Base-by-base conservation (phyloP, 208 protist species). In the Trypanosoma avium region DNA sequence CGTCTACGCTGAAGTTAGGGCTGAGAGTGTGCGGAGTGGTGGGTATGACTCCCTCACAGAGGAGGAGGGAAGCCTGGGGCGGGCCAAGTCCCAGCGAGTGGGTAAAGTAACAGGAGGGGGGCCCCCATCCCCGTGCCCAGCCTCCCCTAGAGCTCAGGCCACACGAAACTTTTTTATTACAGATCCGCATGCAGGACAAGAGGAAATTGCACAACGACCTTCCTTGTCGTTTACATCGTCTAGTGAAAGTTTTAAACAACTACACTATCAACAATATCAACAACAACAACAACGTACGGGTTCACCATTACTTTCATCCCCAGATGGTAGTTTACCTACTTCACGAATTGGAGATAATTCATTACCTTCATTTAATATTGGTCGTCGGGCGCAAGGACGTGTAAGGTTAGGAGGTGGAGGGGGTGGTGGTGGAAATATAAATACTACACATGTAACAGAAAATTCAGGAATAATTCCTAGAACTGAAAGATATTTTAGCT, bases 91-190 rank as follows among this genome's bases (percentile, higher is more conserved):
- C 38, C 47, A n/a, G n/a, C n/a, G n/a, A n/a, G n/a, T n/a, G n/a
- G n/a, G 61, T 40, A 35, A 33, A 43, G 26, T 43, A 17, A 12
- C 32, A 30, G 60, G 27, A 54, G 61, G n/a, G 1, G 2, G 0
- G 53, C 21, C 66, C 4, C 27, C 49, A 12, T 55, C 30, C 40
- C 33, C 49, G 13, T 26, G 2, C 7, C 0, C 15, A 43, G 10
- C 13, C 42, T 26, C n/a, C 13, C 15, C 29, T 38, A 30, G 24
- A 42, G 8, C 62, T 12, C 15, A 27, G 24, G 15, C 43, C 17
- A 32, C 33, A 15, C 61, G 47, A n/a, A 46, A 70, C 5, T 35
- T 77, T 26, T 70, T 70, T 36, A 43, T 70, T 8, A 63, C 67
- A 33, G 67, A 65, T 4, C 3, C 30, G 4, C 22, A 35, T 7